Conservation (phyloP, 352 stramenopile species). For the Pythium sukuiense region DNA sequence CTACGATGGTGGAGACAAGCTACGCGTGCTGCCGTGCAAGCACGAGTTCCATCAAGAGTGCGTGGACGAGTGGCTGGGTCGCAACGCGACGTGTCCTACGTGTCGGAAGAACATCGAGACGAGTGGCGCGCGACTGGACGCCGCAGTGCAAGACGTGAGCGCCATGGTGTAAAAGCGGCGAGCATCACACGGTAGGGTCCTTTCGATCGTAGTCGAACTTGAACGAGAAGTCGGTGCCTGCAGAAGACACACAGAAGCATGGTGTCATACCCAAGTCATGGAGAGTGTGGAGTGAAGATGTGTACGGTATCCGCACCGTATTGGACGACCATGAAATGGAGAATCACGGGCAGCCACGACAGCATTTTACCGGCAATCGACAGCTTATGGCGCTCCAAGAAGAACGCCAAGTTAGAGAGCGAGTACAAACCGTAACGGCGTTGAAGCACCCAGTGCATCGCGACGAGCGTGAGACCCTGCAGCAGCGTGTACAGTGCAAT, state of each 20-base stretch:
- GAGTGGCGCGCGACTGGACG: background rate
- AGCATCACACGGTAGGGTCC: background rate
- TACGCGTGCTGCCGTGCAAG: constrained; percentile 22
- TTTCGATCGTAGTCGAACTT: background rate
- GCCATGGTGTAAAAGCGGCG: constrained; percentile 14
- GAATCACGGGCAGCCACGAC: constrained; percentile 19
- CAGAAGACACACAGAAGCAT: background rate
- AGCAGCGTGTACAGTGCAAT: constrained; percentile 16
- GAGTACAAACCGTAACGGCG: constrained; percentile 18
- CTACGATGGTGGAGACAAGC: constrained; percentile 21
- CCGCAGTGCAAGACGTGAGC: constrained; percentile 13
- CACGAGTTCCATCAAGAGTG: constrained; percentile 28
- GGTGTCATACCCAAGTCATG: too few relatives aligned
- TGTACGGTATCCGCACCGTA: constrained; percentile 10
- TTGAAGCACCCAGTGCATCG: constrained; percentile 17
- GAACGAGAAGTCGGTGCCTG: constrained; percentile 6
- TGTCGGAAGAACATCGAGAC: constrained; percentile 20
- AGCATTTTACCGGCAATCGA: constrained; percentile 23
- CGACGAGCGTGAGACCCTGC: constrained; percentile 12
- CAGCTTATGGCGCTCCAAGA: constrained; percentile 20
- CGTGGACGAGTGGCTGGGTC: constrained; percentile 28
- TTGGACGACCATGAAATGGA: constrained; percentile 21
- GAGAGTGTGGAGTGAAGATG: background rate
- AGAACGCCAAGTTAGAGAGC: constrained; percentile 19
- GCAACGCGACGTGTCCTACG: constrained; percentile 26